Evolutionary conservation across 306 rosid genomes (phyloP), one percentile per base, ranked within the genome.

Genomic region (Carpinus viminea): DNA sequence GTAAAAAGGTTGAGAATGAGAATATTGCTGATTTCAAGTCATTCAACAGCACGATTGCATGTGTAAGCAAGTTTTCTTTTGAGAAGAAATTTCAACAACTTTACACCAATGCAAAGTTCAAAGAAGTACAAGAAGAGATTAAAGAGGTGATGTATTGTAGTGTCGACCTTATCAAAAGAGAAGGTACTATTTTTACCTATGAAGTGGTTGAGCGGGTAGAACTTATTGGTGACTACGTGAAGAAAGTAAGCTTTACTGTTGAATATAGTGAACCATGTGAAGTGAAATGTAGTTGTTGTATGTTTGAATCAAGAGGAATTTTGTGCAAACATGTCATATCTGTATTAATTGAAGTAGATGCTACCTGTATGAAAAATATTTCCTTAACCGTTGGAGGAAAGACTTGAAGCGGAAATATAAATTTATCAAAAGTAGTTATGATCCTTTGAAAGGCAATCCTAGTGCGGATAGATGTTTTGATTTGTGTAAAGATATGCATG

Each of bases 291-390:
- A 51, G 13, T 31, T 79, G 78, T 65, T 26, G 69, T 8, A 17
- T 79, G 48, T 79, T 79, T 26, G 74, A 79, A 41, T 79, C 72
- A 5, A 61, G 26, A 73, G 78, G 78, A 45, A 73, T 73, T 31
- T 45, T 79, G 6, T 79, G 78, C 56, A 45, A 70, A 31, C 83
- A 79, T 54, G n/a, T 36, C 2, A 1, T 56, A 73, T 34, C 52
- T 70, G 73, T 79, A 17, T 36, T 79, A 8, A 46, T 62, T 54
- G 21, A 36, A 7, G 20, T 59, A 53, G 16, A 72, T 13, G 8
- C 60, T 38, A 31, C 45, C 28, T 79, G 12, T 50, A 77, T 6
- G 64, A 48, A 21, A 79, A 72, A 72, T 79, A 79, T 20, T 13
- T 79, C 38, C 50, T 79, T 8, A 47, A 46, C 45, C 50, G 77